phyloP scores from a whole-genome alignment of 768 basidiomycete genomes.

The Hydnomerulius pinastri region DNA sequence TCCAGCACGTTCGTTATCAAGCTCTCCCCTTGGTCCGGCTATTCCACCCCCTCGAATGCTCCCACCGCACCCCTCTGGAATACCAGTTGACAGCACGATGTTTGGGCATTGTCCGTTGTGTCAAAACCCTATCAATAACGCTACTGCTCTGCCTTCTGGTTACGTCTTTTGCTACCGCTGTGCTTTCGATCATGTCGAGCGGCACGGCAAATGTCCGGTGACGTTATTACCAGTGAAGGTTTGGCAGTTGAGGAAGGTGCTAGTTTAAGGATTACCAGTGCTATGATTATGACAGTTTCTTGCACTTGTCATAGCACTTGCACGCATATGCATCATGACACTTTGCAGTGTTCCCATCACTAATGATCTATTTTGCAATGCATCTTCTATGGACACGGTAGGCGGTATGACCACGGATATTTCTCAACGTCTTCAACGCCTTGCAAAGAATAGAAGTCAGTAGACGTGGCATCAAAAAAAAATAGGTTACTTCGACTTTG shows the following conservation, averaged over 20 bases:
- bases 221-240: slow-evolving; percentile 73
- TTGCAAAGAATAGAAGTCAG: not conserved
- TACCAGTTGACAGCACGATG: slow-evolving; percentile 57
- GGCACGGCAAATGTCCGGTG: slow-evolving; percentile 80
- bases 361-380: not conserved
- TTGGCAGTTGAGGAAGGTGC: slow-evolving; percentile 86
- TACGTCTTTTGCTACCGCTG: slow-evolving; percentile 96
- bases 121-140: slow-evolving; percentile 69
- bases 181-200: slow-evolving; percentile 80
- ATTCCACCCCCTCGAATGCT: slow-evolving; percentile 79
- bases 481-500: too few species aligned
- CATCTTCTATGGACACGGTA: not conserved
- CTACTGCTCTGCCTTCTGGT: slow-evolving; percentile 87
- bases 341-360: not conserved
- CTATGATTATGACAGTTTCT: not conserved
- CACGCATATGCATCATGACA: not conserved
- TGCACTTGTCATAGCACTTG: not conserved
- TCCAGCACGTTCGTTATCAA: slow-evolving; percentile 72
- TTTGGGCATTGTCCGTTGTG: slow-evolving; percentile 92
- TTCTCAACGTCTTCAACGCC: not conserved
- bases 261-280: slow-evolving; percentile 54
- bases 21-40: slow-evolving; percentile 62
- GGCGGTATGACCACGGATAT: not conserved
- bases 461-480: not conserved
- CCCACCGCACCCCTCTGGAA: slow-evolving; percentile 70